Evolutionary conservation across 2,329 filamentous ascomycete genomes (phyloP).

Genomic region (Fusarium robinianum): DNA sequence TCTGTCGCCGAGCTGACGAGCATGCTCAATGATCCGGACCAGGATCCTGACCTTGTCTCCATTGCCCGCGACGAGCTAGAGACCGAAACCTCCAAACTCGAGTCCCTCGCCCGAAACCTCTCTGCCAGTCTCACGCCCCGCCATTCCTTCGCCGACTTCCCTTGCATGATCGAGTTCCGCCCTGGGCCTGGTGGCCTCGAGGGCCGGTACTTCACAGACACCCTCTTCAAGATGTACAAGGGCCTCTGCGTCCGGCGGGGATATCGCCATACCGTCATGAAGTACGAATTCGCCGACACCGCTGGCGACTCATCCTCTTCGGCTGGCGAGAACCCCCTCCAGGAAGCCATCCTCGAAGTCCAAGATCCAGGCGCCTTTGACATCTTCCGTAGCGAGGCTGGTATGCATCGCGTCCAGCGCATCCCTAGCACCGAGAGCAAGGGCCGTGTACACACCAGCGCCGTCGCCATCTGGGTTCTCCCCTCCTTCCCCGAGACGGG

Average conservation of each 20-base stretch:
- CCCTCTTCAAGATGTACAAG: conserved; percentile 89
- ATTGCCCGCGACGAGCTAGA: conserved; percentile 82
- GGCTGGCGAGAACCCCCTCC: conserved; percentile 69
- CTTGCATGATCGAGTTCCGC: conserved; percentile 88
- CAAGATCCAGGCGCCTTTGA: conserved; percentile 79
- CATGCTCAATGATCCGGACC: conserved; percentile 52
- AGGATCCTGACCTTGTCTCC: conserved; percentile 71
- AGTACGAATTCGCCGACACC: conserved; percentile 77
- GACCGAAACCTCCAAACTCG: conserved; percentile 65
- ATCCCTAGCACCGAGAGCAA: conserved; percentile 90
- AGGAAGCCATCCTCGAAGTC: conserved; percentile 88
- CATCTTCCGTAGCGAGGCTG: conserved; percentile 81
- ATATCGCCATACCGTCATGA: conserved; percentile 70
- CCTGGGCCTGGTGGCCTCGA: conserved; percentile 92
- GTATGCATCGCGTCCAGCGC: conserved; percentile 93
- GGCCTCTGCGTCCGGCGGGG: conserved; percentile 72
- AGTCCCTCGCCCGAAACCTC: conserved; percentile 66
- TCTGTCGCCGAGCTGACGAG: conserved; percentile 58
- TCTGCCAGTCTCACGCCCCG: conserved; percentile 80
- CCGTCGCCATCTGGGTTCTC: conserved; percentile 88
- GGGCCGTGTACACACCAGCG: conserved; percentile 90
- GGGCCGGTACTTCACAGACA: conserved; percentile 85
- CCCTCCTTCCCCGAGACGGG: conserved; percentile 73
- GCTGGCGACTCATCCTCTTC: conserved; percentile 56
- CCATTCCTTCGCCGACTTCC: conserved; percentile 87